Conservation (phyloP, 371 early-diverging fungal genomes). For the Syncephalis plumigaleata region DNA sequence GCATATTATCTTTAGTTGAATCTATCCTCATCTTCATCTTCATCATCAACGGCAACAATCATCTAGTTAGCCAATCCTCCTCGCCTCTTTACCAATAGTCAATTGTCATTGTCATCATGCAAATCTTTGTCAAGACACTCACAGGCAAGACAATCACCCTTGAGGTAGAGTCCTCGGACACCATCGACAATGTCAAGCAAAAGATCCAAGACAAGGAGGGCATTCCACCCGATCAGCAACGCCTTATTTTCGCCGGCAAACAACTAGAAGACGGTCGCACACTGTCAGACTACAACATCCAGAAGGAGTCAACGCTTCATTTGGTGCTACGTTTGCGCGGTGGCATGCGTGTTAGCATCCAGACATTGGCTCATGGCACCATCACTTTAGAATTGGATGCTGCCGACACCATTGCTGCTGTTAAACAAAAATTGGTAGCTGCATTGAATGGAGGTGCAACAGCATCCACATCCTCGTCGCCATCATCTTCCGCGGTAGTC, state of each 20-base stretch:
- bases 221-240: conserved; percentile 99
- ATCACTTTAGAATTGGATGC: conserved; percentile 73
- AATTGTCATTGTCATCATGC: too few species aligned
- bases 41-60: too few species aligned
- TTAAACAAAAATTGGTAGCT: conserved; percentile 86
- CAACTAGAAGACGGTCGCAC: conserved; percentile 88
- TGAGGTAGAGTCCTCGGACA: conserved; percentile 93
- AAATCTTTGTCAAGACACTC: conserved; percentile 72
- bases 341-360: conserved; percentile 21
- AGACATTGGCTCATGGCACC: conserved; percentile 23
- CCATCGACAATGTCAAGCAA: conserved; percentile 89
- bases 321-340: conserved; percentile 71
- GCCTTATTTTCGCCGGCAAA: conserved; percentile 95
- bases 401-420: conserved; percentile 61
- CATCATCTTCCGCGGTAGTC: too few species aligned
- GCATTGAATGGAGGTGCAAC: conserved; percentile 27
- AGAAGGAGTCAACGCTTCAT: conserved; percentile 71
- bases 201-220: conserved; percentile 99
- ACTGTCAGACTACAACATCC: conserved; percentile 72
- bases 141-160: conserved; percentile 96
- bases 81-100: too few species aligned
- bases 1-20: too few species aligned
- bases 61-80: too few species aligned
- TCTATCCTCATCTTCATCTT: too few species aligned
- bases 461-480: conserved; percentile 54